Percentiles rank a stretch among this genome's conserved stretches.
Conservation (phyloP, 208 protist genomes). For the Wallacemonas sp. region DNA sequence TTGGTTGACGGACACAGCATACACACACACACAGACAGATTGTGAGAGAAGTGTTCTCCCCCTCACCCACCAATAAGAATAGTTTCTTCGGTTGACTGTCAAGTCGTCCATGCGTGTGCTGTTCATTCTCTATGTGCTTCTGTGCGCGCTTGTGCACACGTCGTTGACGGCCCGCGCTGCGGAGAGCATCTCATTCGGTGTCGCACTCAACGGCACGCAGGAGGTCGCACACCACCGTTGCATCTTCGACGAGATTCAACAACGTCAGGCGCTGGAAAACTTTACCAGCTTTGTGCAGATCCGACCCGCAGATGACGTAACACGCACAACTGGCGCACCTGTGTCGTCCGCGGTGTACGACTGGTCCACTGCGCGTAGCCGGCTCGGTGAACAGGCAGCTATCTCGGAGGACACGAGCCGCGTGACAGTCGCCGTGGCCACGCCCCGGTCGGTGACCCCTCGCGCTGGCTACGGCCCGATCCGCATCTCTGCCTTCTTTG, state of each 20-base stretch:
- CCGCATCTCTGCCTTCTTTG: constrained; percentile 16
- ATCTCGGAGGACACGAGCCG: background rate
- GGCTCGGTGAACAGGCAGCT: background rate
- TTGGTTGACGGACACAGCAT: too few species aligned
- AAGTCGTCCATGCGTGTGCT: too few species aligned
- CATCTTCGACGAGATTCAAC: background rate
- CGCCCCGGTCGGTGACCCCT: background rate
- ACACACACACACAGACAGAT: too few species aligned
- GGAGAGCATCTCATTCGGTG: too few species aligned
- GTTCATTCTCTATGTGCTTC: too few species aligned
- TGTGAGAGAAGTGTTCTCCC: too few species aligned
- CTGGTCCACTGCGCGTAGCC: background rate
- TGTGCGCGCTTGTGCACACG: too few species aligned
- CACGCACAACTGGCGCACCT: too few species aligned
- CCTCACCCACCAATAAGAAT: too few species aligned
- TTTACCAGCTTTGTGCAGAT: background rate
- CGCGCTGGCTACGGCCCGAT: constrained; percentile 14
- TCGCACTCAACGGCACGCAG: too few species aligned
- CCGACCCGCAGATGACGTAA: background rate
- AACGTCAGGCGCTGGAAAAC: background rate
- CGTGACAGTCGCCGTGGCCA: background rate
- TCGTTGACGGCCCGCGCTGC: background rate
- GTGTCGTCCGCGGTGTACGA: too few species aligned
- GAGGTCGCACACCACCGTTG: background rate
- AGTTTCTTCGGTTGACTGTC: too few species aligned